Evolutionary conservation across 2,329 filamentous ascomycete genomes (phyloP), one percentile per base, ranked within the genome.

Genomic region (Biscogniauxia mediterranea): DNA sequence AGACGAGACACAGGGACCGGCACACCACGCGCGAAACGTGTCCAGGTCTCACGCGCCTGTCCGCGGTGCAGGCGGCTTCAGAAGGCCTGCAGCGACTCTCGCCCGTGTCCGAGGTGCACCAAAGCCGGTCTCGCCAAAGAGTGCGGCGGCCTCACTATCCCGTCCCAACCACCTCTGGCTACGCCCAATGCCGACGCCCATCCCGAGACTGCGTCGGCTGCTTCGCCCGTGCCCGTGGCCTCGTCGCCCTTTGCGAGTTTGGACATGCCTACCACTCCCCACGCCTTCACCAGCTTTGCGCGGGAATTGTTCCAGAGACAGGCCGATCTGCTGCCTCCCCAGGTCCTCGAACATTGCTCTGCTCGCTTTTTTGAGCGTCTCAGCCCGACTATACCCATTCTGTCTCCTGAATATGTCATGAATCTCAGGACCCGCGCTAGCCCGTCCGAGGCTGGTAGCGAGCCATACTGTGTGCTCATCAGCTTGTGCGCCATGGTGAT

Each of bases 1-100:
- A 56, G 32, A 55, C 28, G 49, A 42, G 54, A 59, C 20, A 55
- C 25, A 15, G 26, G 19, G 26, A 32, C 32, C 38, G 23, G 46
- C 26, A 49, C 60, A 19, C 61, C 62, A 15, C 63, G 61, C 54
- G 64, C 61, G 25, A 80, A 79, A 66, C 71, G 78, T 21, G 69
- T 71, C 20, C 78, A 80, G 61, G 79, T 81, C 7, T 76, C 79
- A 8, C 70, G 76, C 26, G 79, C 79, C 7, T 81, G 79, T 58
- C 73, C 74, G 28, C 71, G 79, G 21, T 81, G 79, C 69, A 78
- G 78, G 63, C 72, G 70, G 19, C 71, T 80, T 13, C 76, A 79
- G 28, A 73, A 79, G 32, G 78, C 78, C 0, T 81, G 79, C 65
- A 80, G 75, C 68, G 78, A 81, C 66, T 75, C 72, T 55, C 70